These are phyloP conservation scores for Neonectria hederae DNA, from an alignment of 2,329 filamentous ascomycete genomes.

Conservation along the genomic window DNA sequence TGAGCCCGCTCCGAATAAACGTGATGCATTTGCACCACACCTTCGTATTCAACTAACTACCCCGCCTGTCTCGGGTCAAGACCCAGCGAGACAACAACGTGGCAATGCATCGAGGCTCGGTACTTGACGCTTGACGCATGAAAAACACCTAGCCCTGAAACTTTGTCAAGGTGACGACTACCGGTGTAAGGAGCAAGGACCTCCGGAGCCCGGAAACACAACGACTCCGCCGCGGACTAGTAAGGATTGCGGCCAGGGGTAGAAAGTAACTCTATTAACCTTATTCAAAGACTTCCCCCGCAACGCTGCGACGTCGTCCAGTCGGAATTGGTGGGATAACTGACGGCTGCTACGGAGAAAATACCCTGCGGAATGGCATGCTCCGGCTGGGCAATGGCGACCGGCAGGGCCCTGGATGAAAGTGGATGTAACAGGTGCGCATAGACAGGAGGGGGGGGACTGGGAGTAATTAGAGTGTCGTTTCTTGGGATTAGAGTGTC, in stretches of 20 bases:
- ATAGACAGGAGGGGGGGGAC: too few relatives aligned
- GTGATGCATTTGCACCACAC: neutral
- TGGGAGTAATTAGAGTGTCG: neutral
- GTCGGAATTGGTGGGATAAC: neutral
- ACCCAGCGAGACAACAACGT: neutral
- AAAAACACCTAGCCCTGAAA: neutral
- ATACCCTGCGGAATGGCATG: neutral
- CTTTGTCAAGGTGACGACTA: neutral
- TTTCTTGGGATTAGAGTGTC: too few relatives aligned
- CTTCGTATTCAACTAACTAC: neutral
- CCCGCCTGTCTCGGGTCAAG: neutral
- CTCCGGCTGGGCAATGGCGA: neutral
- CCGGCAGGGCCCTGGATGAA: neutral
- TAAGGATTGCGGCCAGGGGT: neutral
- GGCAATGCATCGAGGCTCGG: neutral
- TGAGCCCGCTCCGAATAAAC: neutral
- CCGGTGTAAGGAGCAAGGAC: neutral
- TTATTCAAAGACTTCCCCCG: neutral
- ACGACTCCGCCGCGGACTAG: neutral
- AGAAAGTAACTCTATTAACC: neutral
- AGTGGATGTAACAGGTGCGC: too few relatives aligned
- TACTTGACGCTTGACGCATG: neutral
- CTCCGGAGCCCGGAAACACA: neutral
- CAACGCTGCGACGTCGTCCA: neutral
- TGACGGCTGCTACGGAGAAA: neutral